Conservation (phyloP, 805 yeast genomes). For the Grigorovia yakushimaensis region DNA sequence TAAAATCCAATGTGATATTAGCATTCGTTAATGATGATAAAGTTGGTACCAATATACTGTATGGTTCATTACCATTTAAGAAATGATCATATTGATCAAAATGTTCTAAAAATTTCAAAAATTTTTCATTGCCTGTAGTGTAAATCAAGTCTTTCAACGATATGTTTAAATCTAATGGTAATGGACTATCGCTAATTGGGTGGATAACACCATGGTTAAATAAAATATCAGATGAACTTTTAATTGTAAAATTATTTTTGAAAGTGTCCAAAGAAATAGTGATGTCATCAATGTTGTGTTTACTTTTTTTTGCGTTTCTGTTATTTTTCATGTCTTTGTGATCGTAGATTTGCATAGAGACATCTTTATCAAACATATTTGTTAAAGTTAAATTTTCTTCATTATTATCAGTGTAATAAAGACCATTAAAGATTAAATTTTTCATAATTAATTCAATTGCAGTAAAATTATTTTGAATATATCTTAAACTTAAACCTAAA, state of each 20-base stretch:
- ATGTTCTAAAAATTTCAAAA: slow-evolving; percentile 37
- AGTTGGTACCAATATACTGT: slow-evolving; percentile 69
- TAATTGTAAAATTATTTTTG: slow-evolving; percentile 14
- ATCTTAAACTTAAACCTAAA: slow-evolving; percentile 49
- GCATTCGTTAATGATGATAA: slow-evolving; percentile 43
- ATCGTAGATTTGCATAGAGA: not conserved
- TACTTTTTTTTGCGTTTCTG: not conserved
- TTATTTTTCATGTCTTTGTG: slow-evolving; percentile 5
- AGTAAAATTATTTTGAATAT: slow-evolving; percentile 43
- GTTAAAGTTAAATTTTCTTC: slow-evolving; percentile 10
- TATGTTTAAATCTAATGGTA: slow-evolving; percentile 50
- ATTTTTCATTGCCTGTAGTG: slow-evolving; percentile 40
- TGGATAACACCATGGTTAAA: slow-evolving; percentile 83
- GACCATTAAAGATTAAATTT: slow-evolving; percentile 50
- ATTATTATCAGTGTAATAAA: slow-evolving; percentile 54
- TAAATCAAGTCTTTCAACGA: slow-evolving; percentile 45
- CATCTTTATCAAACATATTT: slow-evolving; percentile 23
- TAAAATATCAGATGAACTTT: slow-evolving; percentile 49
- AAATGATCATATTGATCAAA: slow-evolving; percentile 37
- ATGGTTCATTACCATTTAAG: slow-evolving; percentile 25
- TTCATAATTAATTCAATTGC: slow-evolving; percentile 45
- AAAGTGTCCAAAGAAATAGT: slow-evolving; percentile 13
- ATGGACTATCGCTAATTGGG: slow-evolving; percentile 43
- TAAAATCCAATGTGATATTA: slow-evolving; percentile 37
- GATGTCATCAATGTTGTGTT: slow-evolving; percentile 1